Evolutionary conservation across 2,329 filamentous ascomycete species (phyloP), one percentile per base, ranked within the genome.

Genomic region (Trichothecium roseum): DNA sequence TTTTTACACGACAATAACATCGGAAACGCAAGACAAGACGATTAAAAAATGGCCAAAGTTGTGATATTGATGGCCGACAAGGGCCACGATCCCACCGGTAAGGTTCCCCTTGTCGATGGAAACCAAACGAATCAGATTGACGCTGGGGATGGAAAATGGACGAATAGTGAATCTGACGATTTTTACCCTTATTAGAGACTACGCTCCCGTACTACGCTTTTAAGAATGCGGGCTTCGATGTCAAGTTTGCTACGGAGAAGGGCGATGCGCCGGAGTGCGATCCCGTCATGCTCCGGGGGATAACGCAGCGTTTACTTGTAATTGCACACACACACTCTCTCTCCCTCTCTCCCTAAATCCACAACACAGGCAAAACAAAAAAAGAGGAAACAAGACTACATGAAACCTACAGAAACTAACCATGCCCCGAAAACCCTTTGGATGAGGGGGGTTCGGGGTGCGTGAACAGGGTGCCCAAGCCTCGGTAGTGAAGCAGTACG

Each of bases 31-130:
- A n/a, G n/a, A n/a, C n/a, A n/a, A n/a, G n/a, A n/a, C n/a, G 6
- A 24, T 24, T 6, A 24, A 6, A 24, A 24, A 10, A 24, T 50
- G 48, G 42, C 40, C 24, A 66, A 63, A 41, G 60, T 60, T 17
- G 45, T 69, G 28, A 61, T 72, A 30, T 44, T 69, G 36, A 71
- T 72, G 66, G 60, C 68, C 29, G 68, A 73, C 44, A 71, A 72
- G 41, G 68, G 68, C 30, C 66, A 72, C 44, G 69, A 73, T 42
- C 69, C 69, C 3, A 72, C 68, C 30, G 67, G 69, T 71, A 42
- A 28, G 42, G 34, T 14, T 30, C 10, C 13, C 13, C 18, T n/a
- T n/a, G n/a, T n/a, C n/a, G n/a, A n/a, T n/a, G n/a, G n/a, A n/a
- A n/a, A n/a, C n/a, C n/a, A n/a, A n/a, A n/a, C n/a, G n/a, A n/a